These are phyloP conservation scores for Bifiguratus adelaidae DNA, from an alignment of 192 early-diverging fungal genomes.

Conservation along the genomic window DNA sequence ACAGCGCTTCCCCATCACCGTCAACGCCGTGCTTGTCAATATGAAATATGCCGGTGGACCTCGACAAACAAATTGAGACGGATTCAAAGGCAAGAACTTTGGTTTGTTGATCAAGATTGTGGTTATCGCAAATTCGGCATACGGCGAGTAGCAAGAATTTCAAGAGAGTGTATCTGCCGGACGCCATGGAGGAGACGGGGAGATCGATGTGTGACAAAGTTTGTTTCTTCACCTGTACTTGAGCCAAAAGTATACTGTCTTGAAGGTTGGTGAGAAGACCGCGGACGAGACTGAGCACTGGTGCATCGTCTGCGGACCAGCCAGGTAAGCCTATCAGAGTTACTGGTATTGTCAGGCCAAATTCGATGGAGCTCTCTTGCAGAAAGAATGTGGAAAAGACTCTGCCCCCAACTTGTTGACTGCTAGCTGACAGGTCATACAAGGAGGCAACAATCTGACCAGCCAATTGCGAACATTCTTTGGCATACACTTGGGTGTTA, in stretches of 20 bases:
- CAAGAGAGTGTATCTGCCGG: conserved; percentile 21
- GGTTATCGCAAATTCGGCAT: conserved; percentile 45
- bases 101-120: conserved; percentile 48
- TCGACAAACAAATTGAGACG: conserved; percentile 59
- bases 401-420: conserved; percentile 4
- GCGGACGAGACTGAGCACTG: conserved; percentile 29
- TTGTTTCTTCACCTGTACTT: neutral
- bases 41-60: conserved; percentile 39
- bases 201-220: neutral
- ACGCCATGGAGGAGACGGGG: neutral
- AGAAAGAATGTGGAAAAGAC: conserved; percentile 16
- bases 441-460: conserved; percentile 23
- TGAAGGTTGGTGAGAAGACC: conserved; percentile 33
- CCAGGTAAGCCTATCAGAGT: conserved; percentile 2
- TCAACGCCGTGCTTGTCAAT: neutral
- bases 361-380: neutral
- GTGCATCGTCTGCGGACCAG: conserved; percentile 13
- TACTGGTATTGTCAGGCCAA: neutral
- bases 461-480: conserved; percentile 24
- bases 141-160: conserved; percentile 53
- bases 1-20: conserved; percentile 4
- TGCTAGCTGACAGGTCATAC: conserved; percentile 8
- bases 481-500: conserved; percentile 7
- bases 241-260: conserved; percentile 1
- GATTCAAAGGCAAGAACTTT: conserved; percentile 67